Base-by-base conservation (phyloP, 2,329 filamentous ascomycete genomes). In the Huntiella decipiens region DNA sequence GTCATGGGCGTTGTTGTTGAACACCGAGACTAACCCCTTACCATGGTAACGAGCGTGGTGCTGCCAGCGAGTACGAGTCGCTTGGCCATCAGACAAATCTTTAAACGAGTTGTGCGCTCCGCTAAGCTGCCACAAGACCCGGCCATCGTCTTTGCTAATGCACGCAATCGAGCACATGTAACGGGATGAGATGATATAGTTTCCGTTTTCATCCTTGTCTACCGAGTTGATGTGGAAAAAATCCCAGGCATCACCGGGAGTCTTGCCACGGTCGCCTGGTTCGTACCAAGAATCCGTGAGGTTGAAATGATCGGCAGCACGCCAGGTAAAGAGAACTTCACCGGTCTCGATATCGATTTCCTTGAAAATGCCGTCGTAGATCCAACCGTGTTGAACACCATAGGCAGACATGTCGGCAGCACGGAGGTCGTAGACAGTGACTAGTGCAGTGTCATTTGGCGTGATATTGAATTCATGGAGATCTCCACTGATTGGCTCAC, bases 211-310 rank as follows among this genome's bases (percentile, higher is more conserved):
- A 44, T 66, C 64, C 53, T 73, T 71, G 52, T 71, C 66, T 22
- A 74, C 58, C 33, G 67, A 68, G 57, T 74, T 72, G 56, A 74
- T 66, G 54, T 73, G 70, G 54, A 73, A 73, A 50, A 65, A 73
- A 54, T 75, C 70, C 57, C 68, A 74, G 1, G 63, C 60, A 11
- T 19, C 16, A 16, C 54, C 54, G 3, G 54, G 53, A 38, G 53
- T 52, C 33, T 53, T 56, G 19, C 50, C 54, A 4, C 57, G 56
- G 15, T 51, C 48, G 13, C 53, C 48, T n/a, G 51, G 47, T n/a
- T 34, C 35, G 1, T 39, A n/a, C 36, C 34, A 22, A n/a, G 44
- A 45, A 28, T 45, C 44, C 3, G 36, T 39, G 10, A 45, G 36
- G 44, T 22, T 45, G n/a, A 59, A 58, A 49, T 61, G 55, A 12